phyloP scores from a whole-genome alignment of 208 protist species.

The Naegleria lovaniensis region DNA sequence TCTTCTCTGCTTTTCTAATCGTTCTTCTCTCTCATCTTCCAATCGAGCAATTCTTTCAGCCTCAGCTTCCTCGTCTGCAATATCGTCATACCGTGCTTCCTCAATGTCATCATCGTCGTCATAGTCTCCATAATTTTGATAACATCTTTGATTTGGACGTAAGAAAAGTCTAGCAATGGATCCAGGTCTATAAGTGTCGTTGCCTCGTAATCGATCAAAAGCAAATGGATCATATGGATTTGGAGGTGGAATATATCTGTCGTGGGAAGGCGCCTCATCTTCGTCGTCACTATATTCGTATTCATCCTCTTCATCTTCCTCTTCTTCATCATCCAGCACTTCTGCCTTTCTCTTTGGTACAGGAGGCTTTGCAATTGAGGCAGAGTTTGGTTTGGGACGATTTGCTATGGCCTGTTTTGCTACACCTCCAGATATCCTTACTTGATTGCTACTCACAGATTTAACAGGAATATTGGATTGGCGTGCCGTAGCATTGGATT shows the following conservation, averaged over 20 bases:
- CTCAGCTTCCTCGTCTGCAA: background rate
- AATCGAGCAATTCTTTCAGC: background rate
- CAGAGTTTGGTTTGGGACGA: background rate
- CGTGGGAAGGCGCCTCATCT: background rate
- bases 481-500: background rate
- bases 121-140: background rate
- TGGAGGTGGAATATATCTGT: background rate
- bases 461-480: background rate
- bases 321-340: background rate
- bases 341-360: background rate
- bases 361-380: background rate
- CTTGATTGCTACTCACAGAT: too few relatives aligned
- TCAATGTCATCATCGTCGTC: slow-evolving; percentile 2
- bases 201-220: background rate
- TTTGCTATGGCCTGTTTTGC: too few relatives aligned
- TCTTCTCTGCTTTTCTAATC: background rate
- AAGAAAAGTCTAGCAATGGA: background rate
- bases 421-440: too few relatives aligned
- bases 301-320: background rate
- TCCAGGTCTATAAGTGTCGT: background rate
- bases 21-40: background rate
- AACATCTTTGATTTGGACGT: background rate
- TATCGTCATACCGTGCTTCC: background rate
- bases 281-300: background rate
- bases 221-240: background rate